phyloP scores from a whole-genome alignment of 306 rosid genomes.

The Mimosa bimucronata region DNA sequence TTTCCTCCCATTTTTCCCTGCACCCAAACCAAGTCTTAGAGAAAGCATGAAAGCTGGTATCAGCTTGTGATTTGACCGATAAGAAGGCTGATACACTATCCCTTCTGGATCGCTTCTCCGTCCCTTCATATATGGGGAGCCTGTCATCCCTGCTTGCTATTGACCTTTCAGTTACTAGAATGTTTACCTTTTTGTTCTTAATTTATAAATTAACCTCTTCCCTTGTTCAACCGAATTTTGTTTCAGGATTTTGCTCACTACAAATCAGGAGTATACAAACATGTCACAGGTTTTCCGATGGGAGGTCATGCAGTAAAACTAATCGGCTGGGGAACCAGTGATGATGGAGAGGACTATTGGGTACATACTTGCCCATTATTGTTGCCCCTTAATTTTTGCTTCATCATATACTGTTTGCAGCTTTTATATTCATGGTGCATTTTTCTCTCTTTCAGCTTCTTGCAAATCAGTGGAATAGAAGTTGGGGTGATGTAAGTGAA shows the following conservation, averaged over 20 bases:
- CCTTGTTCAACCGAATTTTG: constrained; percentile 25
- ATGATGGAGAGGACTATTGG: constrained; percentile 90
- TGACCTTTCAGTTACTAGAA: constrained; percentile 17
- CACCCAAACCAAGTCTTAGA: no score
- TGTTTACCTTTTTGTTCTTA: background rate
- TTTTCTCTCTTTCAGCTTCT: constrained; percentile 70
- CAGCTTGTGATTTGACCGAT: background rate
- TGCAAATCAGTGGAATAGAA: constrained; percentile 93
- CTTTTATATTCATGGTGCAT: constrained; percentile 34
- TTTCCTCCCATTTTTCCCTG: no score
- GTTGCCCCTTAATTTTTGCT: background rate
- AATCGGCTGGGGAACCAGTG: constrained; percentile 96
- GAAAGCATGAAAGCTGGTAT: background rate
- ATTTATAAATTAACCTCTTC: background rate
- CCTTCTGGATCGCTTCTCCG: background rate
- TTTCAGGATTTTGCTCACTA: constrained; percentile 96
- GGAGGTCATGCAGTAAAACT: constrained; percentile 98
- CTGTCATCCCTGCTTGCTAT: background rate
- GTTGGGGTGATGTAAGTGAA: constrained; percentile 92
- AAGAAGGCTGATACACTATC: background rate
- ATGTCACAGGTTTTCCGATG: constrained; percentile 64
- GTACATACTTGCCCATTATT: constrained; percentile 46
- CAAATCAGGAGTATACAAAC: constrained; percentile 94
- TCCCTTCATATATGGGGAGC: background rate
- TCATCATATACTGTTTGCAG: background rate